These are phyloP conservation scores for Pseudopyricularia cyperi DNA, from an alignment of 2,329 filamentous ascomycete species.

Conservation along the genomic window DNA sequence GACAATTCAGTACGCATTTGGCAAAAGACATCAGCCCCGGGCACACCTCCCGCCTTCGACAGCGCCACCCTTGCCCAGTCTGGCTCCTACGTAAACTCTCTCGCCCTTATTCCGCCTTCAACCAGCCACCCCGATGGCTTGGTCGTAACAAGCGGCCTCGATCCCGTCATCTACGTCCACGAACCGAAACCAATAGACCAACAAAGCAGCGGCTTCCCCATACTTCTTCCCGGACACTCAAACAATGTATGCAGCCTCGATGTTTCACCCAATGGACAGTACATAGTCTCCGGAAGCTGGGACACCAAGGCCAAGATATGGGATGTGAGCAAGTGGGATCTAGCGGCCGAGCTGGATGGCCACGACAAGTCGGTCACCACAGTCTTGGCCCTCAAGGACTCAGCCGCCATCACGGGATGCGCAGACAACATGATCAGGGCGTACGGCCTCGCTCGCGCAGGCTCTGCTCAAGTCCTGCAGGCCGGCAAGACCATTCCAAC, in stretches of 20 bases:
- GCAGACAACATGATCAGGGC: slow-evolving; percentile 84
- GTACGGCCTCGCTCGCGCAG: slow-evolving; percentile 52
- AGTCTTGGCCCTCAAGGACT: slow-evolving; percentile 70
- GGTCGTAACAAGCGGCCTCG: slow-evolving; percentile 77
- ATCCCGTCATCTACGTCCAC: slow-evolving; percentile 85
- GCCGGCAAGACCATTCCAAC: slow-evolving; percentile 46
- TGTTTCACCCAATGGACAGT: slow-evolving; percentile 56
- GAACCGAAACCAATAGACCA: slow-evolving; percentile 43
- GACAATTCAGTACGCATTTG: slow-evolving; percentile 85
- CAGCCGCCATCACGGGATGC: slow-evolving; percentile 78
- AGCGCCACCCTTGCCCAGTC: slow-evolving; percentile 67
- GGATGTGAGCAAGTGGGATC: slow-evolving; percentile 77
- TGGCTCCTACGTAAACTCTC: slow-evolving; percentile 74
- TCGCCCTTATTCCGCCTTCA: slow-evolving; percentile 64
- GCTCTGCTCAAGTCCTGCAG: slow-evolving; percentile 40
- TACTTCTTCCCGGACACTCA: slow-evolving; percentile 67
- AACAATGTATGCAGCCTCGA: slow-evolving; percentile 84
- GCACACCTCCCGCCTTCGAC: slow-evolving; percentile 55
- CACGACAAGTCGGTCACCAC: slow-evolving; percentile 77
- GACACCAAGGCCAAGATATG: slow-evolving; percentile 80
- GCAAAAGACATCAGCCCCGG: slow-evolving; percentile 42
- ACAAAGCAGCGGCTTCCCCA: slow-evolving; percentile 1
- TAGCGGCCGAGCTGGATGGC: slow-evolving; percentile 55
- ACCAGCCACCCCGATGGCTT: slow-evolving; percentile 62
- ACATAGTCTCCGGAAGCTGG: slow-evolving; percentile 87